phyloP scores from a whole-genome alignment of 2,329 filamentous ascomycete species.

The Verticillium longisporum region DNA sequence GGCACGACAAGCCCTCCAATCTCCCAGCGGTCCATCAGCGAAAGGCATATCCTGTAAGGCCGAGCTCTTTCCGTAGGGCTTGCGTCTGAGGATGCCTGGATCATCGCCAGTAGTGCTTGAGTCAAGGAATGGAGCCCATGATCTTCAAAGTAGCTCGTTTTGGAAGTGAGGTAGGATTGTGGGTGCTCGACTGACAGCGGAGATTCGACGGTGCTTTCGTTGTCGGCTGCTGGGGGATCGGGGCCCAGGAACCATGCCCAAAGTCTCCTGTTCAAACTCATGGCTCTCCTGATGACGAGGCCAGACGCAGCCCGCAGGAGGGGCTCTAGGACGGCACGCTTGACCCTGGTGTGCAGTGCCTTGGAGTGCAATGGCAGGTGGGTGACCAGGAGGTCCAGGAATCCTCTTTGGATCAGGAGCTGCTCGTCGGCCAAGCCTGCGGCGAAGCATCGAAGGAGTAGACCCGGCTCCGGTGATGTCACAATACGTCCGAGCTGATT shows the following conservation, averaged over 20 bases:
- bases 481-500: conserved; percentile 58
- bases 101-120: conserved; percentile 69
- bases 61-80: conserved; percentile 64
- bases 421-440: conserved; percentile 84
- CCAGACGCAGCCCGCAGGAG: conserved; percentile 77
- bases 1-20: conserved; percentile 87
- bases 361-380: conserved; percentile 80
- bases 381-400: conserved; percentile 84
- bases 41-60: conserved; percentile 87
- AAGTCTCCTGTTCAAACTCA: conserved; percentile 91
- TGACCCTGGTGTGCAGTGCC: conserved; percentile 70
- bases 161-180: conserved; percentile 43
- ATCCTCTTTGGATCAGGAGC: conserved; percentile 86
- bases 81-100: conserved; percentile 45
- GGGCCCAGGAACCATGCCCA: conserved; percentile 95
- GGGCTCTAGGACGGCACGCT: conserved; percentile 69
- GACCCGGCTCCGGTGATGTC: conserved; percentile 81
- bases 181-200: conserved; percentile 35
- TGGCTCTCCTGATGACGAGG: conserved; percentile 84
- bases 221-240: conserved; percentile 44
- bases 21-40: conserved; percentile 97
- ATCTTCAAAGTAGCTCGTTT: conserved; percentile 75
- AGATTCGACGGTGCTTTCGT: conserved; percentile 40
- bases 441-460: conserved; percentile 86
- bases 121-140: conserved; percentile 71